Evolutionary conservation across 225 moss, liverwort and hornwort genomes (phyloP), one percentile per base, ranked within the genome.

Genomic region (Thuidium tamariscinum): DNA sequence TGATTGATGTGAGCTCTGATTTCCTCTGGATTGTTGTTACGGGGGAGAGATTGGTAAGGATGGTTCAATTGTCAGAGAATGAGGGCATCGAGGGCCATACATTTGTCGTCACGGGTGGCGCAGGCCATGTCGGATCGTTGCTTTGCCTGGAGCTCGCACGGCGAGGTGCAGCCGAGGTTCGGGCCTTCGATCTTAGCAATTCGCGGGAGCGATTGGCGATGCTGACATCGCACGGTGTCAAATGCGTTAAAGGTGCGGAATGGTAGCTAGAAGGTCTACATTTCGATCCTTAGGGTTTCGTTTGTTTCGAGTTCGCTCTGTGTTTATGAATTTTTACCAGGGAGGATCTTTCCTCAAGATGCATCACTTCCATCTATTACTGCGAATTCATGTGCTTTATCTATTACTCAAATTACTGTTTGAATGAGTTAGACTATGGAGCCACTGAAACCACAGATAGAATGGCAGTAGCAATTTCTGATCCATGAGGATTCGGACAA

Each of bases 91-190:
- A 97, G 87, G 94, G 91, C 60, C 91, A 87, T 16, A 86, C 77
- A n/a, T 97, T 97, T 89, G 94, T 97, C 84, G 95, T 97, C 48
- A 94, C 95, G 18, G 97, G 97, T 23, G 97, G 97, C 42, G 92
- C 95, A 49, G 95, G 95, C 20, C 91, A 93, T 90, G 87, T 95
- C 37, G 97, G 97, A 64, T 91, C 93, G 51, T 84, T 95, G 22
- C 89, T 97, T 30, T 97, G 97, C 76, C 74, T 95, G 86, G 97
- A 97, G 87, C 95, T 97, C 34, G 95, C 74, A 20, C 92, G 97
- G 36, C 94, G 95, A 57, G 97, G 97, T 66, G 97, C 97, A 67
- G 90, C 91, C 25, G 90, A 95, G 94, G 97, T 97, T 51, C 92
- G 95, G 57, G 93, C 91, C 16, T 91, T 95, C 30, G 97, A 97